Percentiles rank a stretch among this genome's conserved stretches.
These are phyloP conservation scores for Populus simonii DNA, from an alignment of 345 rosid species.

Conservation along the genomic window DNA sequence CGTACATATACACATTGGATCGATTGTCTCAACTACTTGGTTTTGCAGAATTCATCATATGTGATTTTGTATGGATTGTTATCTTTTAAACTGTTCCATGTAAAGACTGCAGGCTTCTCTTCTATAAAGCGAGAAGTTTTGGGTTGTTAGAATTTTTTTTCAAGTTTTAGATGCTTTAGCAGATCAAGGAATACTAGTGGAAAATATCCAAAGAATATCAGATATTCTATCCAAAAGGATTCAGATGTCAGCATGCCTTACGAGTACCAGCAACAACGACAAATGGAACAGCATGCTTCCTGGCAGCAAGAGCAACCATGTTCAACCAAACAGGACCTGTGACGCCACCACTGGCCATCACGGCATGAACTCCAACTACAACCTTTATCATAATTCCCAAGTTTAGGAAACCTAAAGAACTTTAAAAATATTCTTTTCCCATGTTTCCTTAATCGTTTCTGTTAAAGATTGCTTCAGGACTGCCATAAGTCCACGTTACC, in stretches of 20 bases:
- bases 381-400: slow-evolving; percentile 41
- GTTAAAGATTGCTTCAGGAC: too few species aligned
- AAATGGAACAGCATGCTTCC: slow-evolving; percentile 90
- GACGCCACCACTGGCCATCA: slow-evolving; percentile 90
- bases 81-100: background rate
- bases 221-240: background rate
- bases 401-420: background rate
- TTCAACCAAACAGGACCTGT: slow-evolving; percentile 90
- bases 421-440: background rate
- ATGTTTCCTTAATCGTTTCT: background rate
- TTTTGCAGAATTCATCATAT: too few species aligned
- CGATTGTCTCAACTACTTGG: too few species aligned
- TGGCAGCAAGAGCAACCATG: slow-evolving; percentile 87
- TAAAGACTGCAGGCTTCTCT: background rate
- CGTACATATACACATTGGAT: background rate
- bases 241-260: slow-evolving; percentile 46
- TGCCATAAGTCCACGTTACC: too few species aligned
- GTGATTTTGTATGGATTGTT: too few species aligned
- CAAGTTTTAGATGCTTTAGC: background rate
- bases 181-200: background rate
- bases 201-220: background rate
- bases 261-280: slow-evolving; percentile 90
- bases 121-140: background rate
- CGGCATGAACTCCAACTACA: slow-evolving; percentile 89
- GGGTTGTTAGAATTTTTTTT: background rate